Percentiles rank a stretch among this genome's conserved stretches.
Conservation (phyloP, 176 grass and related monocot genomes). For the Hordeum marinum region DNA sequence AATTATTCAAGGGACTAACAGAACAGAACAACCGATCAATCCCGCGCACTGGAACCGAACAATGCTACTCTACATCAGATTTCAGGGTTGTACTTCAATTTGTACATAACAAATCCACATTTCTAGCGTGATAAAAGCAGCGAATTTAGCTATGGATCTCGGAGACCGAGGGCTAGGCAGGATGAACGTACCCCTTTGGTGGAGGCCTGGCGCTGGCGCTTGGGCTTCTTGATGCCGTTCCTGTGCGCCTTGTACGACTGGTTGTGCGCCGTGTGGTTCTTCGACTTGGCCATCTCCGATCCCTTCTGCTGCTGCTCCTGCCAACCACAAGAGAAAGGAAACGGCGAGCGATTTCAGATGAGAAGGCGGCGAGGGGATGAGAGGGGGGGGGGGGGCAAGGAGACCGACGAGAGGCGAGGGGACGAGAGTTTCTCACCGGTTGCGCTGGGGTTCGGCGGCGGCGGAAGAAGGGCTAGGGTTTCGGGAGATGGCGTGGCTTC, state of each 20-base stretch:
- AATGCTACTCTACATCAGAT: background rate
- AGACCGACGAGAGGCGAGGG: too few relatives aligned
- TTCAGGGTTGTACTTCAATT: background rate
- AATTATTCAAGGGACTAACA: background rate
- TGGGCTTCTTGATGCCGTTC: constrained; percentile 91
- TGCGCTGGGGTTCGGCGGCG: constrained; percentile 26
- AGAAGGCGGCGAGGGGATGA: background rate
- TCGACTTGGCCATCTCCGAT: constrained; percentile 82
- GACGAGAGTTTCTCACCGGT: constrained; percentile 3
- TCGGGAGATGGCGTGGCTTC: background rate
- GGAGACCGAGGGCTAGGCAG: background rate
- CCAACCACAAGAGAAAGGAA: background rate
- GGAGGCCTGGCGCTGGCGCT: constrained; percentile 68
- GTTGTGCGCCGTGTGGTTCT: constrained; percentile 95
- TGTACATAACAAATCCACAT: background rate
- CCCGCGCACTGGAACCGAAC: background rate
- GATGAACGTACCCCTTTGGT: constrained; percentile 69
- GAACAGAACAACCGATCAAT: background rate
- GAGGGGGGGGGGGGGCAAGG: background rate
- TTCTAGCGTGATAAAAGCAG: background rate
- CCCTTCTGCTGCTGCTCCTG: constrained; percentile 17
- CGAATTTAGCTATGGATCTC: constrained; percentile 6
- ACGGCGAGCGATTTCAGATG: background rate
- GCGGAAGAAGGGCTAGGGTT: constrained; percentile 41
- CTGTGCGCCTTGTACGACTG: constrained; percentile 82